Base-by-base conservation (phyloP, 169 alveolate genomes). In the Amoebophrya sp. region DNA sequence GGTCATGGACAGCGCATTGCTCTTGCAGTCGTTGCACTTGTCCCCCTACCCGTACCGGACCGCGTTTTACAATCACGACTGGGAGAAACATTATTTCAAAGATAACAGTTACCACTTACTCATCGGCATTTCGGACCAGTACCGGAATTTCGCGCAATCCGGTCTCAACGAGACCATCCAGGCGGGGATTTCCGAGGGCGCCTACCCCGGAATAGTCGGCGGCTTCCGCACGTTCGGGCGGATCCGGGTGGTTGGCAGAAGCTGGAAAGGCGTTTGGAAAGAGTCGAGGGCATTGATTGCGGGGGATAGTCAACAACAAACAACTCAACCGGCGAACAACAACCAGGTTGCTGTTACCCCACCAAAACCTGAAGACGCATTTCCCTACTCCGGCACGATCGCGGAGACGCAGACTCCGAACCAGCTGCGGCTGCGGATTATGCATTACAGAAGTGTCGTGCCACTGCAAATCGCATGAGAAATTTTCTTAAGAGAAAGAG, bases 141-240 rank as follows among this genome's bases (percentile, higher is more conserved):
- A 47, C 66, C 7, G 18, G 66, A 47, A 47, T 18, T 47, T 47
- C 18, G 66, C 66, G 66, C 66, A 7, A 7, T 18, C 7, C 66
- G 66, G 66, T 12, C 29, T 47, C 18, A 47, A 47, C 66, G 66
- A 47, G 66, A 47, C 66, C 29, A 47, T 47, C 7, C 66, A 47
- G 18, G 66, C 66, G 18, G 66, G 66, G n/a, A 38, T 88, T 2
- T 35, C 32, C 53, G 90, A 88, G 90, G 90, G 90, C 14, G 90
- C 40, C 0, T 38, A n/a, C 35, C 77, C 91, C 0, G 91, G 91
- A 32, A 25, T 41, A 2, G 91, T 89, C 18, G 91, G 91, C 14
- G 91, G 91, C 54, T 89, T n/a, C 33, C 40, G 91, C 35, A 89
- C 91, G 18, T 89, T 89, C 33, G 25, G 55, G 91, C 40, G 39